phyloP scores from a whole-genome alignment of 257 asterid genomes.

The Ajuga chamaepitys region DNA sequence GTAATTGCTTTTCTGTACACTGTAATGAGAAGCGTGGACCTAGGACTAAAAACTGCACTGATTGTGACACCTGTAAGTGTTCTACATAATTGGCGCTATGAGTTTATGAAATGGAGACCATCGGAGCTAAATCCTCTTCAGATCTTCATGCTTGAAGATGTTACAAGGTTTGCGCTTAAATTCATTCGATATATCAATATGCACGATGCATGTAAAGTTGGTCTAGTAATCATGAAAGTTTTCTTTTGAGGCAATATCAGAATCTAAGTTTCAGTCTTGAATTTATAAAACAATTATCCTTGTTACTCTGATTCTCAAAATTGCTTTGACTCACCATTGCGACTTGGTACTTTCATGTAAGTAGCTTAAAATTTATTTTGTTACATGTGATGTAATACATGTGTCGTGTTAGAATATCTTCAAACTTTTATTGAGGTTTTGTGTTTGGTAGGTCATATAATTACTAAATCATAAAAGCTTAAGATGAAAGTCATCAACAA shows the following conservation, averaged over 20 bases:
- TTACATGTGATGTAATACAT: no score
- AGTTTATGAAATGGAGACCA: slow-evolving; percentile 79
- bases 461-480: no score
- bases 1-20: slow-evolving; percentile 79
- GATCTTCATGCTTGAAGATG: slow-evolving; percentile 84
- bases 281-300: background rate
- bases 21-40: slow-evolving; percentile 65
- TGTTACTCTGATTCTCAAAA: no score
- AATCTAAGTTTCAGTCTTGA: background rate
- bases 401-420: no score
- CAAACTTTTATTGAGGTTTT: no score
- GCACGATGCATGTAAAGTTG: background rate
- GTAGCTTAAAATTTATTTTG: no score
- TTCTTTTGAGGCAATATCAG: background rate
- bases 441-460: no score
- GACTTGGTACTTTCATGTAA: no score
- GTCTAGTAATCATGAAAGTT: background rate
- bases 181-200: background rate
- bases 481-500: background rate
- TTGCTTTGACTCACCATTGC: no score
- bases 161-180: slow-evolving; percentile 45
- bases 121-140: slow-evolving; percentile 69
- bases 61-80: slow-evolving; percentile 84
- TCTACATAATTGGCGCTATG: slow-evolving; percentile 80
- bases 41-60: slow-evolving; percentile 70